A percentile compares a stretch with the other conserved stretches of the same genome.
These are phyloP conservation scores for Trichoderma atrobrunneum DNA, from an alignment of 2,329 filamentous ascomycete species.

Conservation along the genomic window DNA sequence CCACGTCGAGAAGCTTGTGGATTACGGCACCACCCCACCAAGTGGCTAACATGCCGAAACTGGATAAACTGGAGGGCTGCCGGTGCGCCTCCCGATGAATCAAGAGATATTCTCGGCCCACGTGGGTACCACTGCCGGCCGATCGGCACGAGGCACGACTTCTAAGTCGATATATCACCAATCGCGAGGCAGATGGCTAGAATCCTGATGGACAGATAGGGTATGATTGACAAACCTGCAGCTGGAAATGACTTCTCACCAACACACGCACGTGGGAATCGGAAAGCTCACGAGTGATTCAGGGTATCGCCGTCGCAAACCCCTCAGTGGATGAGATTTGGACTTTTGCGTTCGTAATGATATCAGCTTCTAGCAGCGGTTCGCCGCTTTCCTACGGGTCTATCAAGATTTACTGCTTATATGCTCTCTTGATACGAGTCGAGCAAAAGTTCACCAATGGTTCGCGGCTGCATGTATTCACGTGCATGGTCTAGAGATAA, in stretches of 20 bases:
- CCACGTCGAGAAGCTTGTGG: background rate
- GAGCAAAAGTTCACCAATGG: background rate
- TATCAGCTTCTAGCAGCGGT: background rate
- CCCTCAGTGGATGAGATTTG: background rate
- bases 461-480: background rate
- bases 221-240: background rate
- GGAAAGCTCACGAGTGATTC: background rate
- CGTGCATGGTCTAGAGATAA: background rate
- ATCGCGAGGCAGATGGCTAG: background rate
- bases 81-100: conserved; percentile 8
- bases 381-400: background rate
- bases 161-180: background rate
- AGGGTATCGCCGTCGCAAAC: background rate
- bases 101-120: background rate
- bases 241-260: background rate
- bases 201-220: background rate
- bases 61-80: background rate
- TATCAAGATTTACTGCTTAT: background rate
- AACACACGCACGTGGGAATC: background rate
- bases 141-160: background rate
- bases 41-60: background rate
- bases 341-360: background rate
- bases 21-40: background rate
- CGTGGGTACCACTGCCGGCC: background rate
- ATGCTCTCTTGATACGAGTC: background rate